A percentile compares a stretch with the other conserved stretches of the same genome.
phyloP scores from a whole-genome alignment of 75 land plant genomes.

The Picea sitchensis region DNA sequence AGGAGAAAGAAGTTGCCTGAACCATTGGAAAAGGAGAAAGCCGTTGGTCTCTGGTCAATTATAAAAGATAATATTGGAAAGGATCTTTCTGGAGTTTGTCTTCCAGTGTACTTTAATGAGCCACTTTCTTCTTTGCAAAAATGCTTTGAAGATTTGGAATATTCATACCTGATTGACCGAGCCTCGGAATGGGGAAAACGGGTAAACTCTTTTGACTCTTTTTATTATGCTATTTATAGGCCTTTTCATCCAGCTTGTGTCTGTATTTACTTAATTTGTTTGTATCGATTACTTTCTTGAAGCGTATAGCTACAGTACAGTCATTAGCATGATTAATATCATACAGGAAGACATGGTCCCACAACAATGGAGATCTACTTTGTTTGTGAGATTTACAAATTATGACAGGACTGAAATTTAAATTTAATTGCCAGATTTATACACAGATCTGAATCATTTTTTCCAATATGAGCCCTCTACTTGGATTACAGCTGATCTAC shows the following conservation, averaged over 20 bases:
- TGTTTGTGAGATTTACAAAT: too few relatives aligned
- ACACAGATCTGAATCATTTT: too few relatives aligned
- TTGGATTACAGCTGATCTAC: too few relatives aligned
- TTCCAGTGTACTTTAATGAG: constrained; percentile 78
- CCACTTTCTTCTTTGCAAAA: constrained; percentile 77
- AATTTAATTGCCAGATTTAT: too few relatives aligned
- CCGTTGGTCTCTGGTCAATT: constrained; percentile 78
- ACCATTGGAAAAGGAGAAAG: constrained; percentile 71
- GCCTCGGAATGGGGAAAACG: constrained; percentile 62
- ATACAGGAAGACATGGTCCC: too few relatives aligned
- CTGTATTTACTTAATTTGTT: not conserved
- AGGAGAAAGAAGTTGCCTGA: constrained; percentile 60
- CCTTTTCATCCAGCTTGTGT: not conserved
- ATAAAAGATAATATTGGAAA: constrained; percentile 80
- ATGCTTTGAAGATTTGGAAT: constrained; percentile 80
- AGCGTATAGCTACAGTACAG: not conserved
- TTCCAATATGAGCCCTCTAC: too few relatives aligned
- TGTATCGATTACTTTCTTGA: not conserved
- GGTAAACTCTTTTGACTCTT: constrained; percentile 22
- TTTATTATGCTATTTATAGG: not conserved
- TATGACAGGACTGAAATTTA: too few relatives aligned
- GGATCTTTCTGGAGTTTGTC: constrained; percentile 75
- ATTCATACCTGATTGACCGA: constrained; percentile 69
- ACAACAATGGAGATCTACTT: too few relatives aligned
- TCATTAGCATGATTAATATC: not conserved